Evolutionary conservation across 2,329 filamentous ascomycete genomes (phyloP).

Genomic region (Nannizzia gypsea): DNA sequence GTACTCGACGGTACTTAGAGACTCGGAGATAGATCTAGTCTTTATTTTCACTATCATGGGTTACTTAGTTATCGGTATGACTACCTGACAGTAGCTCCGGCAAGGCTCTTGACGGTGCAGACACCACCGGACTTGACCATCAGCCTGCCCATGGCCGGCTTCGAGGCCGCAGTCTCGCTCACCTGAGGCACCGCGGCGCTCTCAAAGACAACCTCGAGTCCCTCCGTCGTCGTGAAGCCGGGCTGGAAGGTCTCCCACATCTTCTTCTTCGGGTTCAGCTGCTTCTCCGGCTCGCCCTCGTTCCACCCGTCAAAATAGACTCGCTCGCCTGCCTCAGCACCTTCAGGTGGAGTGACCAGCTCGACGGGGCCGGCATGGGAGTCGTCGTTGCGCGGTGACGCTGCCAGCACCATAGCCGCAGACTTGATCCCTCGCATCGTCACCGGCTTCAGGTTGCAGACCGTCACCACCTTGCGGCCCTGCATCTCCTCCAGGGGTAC

Average conservation of each 20-base stretch:
- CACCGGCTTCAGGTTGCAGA: constrained; percentile 97
- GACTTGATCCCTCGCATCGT: constrained; percentile 90
- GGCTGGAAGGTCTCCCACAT: constrained; percentile 95
- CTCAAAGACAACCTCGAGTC: constrained; percentile 76
- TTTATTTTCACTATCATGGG: background rate
- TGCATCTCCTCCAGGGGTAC: constrained; percentile 95
- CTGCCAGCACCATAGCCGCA: constrained; percentile 84
- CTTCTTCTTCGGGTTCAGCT: constrained; percentile 99
- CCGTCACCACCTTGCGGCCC: constrained; percentile 82
- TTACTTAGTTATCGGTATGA: too few relatives aligned
- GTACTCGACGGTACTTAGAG: too few relatives aligned
- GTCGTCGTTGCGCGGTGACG: constrained; percentile 69
- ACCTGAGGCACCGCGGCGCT: constrained; percentile 63
- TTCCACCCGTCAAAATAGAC: constrained; percentile 87
- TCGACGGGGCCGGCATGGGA: constrained; percentile 87
- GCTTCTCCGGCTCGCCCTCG: constrained; percentile 77
- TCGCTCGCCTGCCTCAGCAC: constrained; percentile 67
- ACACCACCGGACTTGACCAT: constrained; percentile 65
- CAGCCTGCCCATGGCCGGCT: constrained; percentile 46
- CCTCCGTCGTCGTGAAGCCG: constrained; percentile 80
- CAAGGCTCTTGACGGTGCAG: constrained; percentile 73
- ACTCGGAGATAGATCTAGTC: background rate
- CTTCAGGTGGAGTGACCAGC: constrained; percentile 72
- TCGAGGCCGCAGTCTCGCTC: constrained; percentile 51
- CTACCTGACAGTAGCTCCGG: constrained; percentile 72